Conservation (phyloP, 257 asterid genomes). For the Handroanthus guayacan region DNA sequence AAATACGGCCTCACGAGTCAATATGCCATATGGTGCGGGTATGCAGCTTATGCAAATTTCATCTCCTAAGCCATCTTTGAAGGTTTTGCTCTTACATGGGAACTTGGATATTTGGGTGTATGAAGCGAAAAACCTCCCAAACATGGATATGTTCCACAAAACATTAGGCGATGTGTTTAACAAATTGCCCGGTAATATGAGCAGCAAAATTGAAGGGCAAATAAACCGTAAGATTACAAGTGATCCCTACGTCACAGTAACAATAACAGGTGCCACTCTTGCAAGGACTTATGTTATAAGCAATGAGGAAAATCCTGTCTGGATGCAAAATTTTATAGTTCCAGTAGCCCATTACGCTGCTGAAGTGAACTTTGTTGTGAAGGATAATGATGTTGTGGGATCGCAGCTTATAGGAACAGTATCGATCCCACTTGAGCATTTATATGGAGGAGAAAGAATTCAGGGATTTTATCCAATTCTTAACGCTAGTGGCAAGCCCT, state of each 20-base stretch:
- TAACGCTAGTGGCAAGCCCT: constrained; percentile 72
- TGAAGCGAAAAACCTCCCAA: constrained; percentile 96
- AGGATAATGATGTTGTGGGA: constrained; percentile 92
- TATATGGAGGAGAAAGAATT: constrained; percentile 71
- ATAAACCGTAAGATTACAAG: constrained; percentile 79
- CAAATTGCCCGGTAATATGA: constrained; percentile 74
- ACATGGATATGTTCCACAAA: constrained; percentile 99
- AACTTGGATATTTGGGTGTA: constrained; percentile 84
- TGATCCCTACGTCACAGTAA: constrained; percentile 87
- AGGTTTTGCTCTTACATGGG: constrained; percentile 83
- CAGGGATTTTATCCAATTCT: constrained; percentile 84
- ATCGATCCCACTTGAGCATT: constrained; percentile 79
- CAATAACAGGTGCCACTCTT: constrained; percentile 68
- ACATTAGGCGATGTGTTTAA: constrained; percentile 88
- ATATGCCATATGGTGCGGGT: constrained; percentile 39
- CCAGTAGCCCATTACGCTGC: constrained; percentile 93
- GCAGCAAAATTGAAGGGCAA: constrained; percentile 83
- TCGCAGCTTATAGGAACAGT: constrained; percentile 93
- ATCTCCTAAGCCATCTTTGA: constrained; percentile 63
- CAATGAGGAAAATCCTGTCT: constrained; percentile 85
- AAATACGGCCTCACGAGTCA: constrained; percentile 35
- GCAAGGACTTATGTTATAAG: constrained; percentile 90
- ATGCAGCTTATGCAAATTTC: constrained; percentile 72
- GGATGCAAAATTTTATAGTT: constrained; percentile 86
- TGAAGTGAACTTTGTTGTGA: constrained; percentile 82